Evolutionary conservation across 1,284 basidiomycete genomes (phyloP), one percentile per base, ranked within the genome.

Genomic region (Apiotrichum domesticum): DNA sequence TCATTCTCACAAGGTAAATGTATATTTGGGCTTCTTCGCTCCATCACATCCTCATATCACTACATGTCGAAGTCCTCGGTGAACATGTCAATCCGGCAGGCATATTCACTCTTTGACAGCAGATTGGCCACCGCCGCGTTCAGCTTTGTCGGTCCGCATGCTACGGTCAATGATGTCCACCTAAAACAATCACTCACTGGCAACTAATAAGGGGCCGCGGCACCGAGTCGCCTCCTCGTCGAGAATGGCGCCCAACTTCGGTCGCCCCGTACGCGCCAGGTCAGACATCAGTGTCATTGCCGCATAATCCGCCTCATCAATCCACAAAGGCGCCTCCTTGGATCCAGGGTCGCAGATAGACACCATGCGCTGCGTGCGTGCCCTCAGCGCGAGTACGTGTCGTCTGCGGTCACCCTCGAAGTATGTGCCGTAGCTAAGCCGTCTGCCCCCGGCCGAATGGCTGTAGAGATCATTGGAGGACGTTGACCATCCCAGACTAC

Each of bases 101-200:
- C 29, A 29, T 29, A 29, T 29, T 29, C 29, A 29, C 85, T 82
- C 45, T 80, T 76, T 2, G 85, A 81, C 32, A 88, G 81, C 46
- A 82, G 77, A 70, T 87, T 86, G 47, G 88, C 80, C 29, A 90
- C 81, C 65, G 88, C 77, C 3, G 83, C 84, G 66, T 87, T 85
- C 56, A 90, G 79, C 15, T 85, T 85, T 1, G 81, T 79, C 0
- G 88, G 88, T 5, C 88, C 88, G 66, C 88, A 91, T 57, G 84
- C 48, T 39, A 58, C 5, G 49, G n/a, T 39, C 37, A 39, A 13
- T 39, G 13, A 9, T 39, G 8, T 39, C 37, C 13, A 1, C 10
- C 15, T 34, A 13, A 54, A 11, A 29, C 29, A 29, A 29, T 29
- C 15, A 80, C 85, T 78, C 64, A 83, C 46, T 49, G 15, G 84